Evolutionary conservation across 2,329 filamentous ascomycete species (phyloP), one percentile per base, ranked within the genome.

Genomic region (Aurifilum marmelostoma): DNA sequence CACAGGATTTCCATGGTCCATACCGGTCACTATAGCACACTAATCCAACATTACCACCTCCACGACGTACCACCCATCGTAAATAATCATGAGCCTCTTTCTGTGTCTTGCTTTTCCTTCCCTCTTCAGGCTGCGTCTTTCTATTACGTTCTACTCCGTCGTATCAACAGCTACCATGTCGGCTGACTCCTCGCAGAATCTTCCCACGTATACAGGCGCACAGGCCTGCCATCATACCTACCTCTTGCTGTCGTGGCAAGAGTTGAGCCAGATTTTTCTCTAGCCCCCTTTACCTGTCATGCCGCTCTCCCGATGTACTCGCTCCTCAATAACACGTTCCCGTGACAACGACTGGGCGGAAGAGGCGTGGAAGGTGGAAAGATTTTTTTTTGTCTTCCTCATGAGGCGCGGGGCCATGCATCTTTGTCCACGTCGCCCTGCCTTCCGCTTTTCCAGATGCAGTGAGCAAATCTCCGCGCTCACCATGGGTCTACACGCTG

Each of bases 381-480:
- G n/a, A 39, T 14, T 27, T 62, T 62, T 34, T 5, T 11, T 21
- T 16, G n/a, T n/a, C 18, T n/a, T 5, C 9, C 32, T 8, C 37
- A 62, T 21, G 39, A 18, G 14, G 27, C n/a, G 37, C 59, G 5
- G 8, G 11, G 39, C 9, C 39, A 14, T 41, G 34, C 41, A 9
- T 47, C 27, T 27, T 62, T 50, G 61, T 63, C 61, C 61, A 63
- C 61, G 61, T 63, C 41, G 39, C 61, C 61, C 41, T 47, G 61
- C 7, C 61, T 41, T 62, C 39, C 37, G 61, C 61, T 63, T 50
- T 24, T 24, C 61, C 27, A 50, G 27, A 43, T 50, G 16, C 61
- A 63, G 39, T 32, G 27, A 27, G 61, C 39, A 47, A 50, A 47
- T 11, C 39, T 32, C 27, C 39, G 61, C 24, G 39, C 18, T 32